Evolutionary conservation across 2,329 filamentous ascomycete genomes (phyloP).

Genomic region (Septoria petroselini): DNA sequence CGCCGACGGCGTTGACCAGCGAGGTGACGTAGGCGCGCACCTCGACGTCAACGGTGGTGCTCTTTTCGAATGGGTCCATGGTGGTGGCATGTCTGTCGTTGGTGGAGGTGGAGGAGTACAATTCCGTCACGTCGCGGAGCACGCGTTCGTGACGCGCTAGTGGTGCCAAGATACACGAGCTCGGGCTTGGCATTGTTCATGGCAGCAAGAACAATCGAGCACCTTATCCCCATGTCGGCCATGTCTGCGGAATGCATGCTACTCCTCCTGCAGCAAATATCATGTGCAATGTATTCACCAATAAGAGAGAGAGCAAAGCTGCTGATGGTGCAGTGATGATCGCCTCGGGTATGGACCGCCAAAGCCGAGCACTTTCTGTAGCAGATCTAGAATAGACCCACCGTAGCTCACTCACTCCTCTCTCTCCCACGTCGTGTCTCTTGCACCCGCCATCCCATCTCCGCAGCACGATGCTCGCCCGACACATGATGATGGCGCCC

Average conservation of each 20-base stretch:
- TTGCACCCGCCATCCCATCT: too few relatives aligned
- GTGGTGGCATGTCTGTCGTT: neutral
- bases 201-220: too few relatives aligned
- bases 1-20: slow-evolving; percentile 77
- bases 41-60: slow-evolving; percentile 70
- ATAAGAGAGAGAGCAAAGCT: too few relatives aligned
- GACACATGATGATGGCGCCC: slow-evolving; percentile 3
- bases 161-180: neutral
- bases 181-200: neutral
- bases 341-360: too few relatives aligned
- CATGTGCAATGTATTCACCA: too few relatives aligned
- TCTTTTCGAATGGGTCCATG: slow-evolving; percentile 25
- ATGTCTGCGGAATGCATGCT: too few relatives aligned
- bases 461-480: slow-evolving; percentile 14
- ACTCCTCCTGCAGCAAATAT: too few relatives aligned
- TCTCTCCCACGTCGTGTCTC: too few relatives aligned
- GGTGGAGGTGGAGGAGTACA: neutral
- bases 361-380: too few relatives aligned
- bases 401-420: neutral
- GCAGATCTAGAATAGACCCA: too few relatives aligned
- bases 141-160: neutral
- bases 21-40: slow-evolving; percentile 91
- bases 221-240: too few relatives aligned
- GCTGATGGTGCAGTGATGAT: too few relatives aligned
- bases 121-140: neutral